Base-by-base conservation (phyloP, 768 basidiomycete genomes). In the Tephrocybe sp. region DNA sequence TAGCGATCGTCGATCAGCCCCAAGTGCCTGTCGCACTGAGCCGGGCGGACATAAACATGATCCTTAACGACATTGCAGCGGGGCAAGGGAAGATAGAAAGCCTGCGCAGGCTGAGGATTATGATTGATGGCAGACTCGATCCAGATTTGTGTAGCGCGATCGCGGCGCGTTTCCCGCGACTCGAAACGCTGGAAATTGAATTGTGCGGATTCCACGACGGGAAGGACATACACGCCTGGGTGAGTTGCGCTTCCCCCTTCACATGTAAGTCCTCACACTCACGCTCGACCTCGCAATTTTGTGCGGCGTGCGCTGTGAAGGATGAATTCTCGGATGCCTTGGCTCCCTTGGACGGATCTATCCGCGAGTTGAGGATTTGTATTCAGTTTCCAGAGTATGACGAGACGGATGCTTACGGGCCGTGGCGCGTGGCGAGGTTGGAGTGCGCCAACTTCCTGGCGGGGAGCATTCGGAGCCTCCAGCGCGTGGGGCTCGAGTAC, bases 171-270 rank as follows among this genome's bases (percentile, higher is more conserved):
- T 76, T 70, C 52, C 69, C 70, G 1, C 53, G 54, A 4, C 61
- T 76, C 22, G 70, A 74, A 52, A 56, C 61, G 36, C 48, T 76
- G 37, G 74, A 76, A 52, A 62, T 76, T 15, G 74, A 76, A 54
- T 57, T 68, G 3, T 76, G 74, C 55, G 71, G 71, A 37, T 73
- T 74, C 51, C 66, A 66, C 27, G 69, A 74, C 30, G 70, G 70
- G 34, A 70, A 71, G 31, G 61, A 65, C 4, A 68, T 68, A 7
- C 62, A 66, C 39, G 64, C 69, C 35, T 74, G 74, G 74, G 73
- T 74, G 44, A 55, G 68, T 62, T 41, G 30, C 44, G 28, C 27
- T 44, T 51, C 18, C 11, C 26, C 36, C 36, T 19, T 19, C 36
- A 12, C 18, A 19, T 37, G 24, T 43, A 4, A 2, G 16, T 19